Evolutionary conservation across 2,329 filamentous ascomycete genomes (phyloP).

Genomic region (Aspergillus melleus): DNA sequence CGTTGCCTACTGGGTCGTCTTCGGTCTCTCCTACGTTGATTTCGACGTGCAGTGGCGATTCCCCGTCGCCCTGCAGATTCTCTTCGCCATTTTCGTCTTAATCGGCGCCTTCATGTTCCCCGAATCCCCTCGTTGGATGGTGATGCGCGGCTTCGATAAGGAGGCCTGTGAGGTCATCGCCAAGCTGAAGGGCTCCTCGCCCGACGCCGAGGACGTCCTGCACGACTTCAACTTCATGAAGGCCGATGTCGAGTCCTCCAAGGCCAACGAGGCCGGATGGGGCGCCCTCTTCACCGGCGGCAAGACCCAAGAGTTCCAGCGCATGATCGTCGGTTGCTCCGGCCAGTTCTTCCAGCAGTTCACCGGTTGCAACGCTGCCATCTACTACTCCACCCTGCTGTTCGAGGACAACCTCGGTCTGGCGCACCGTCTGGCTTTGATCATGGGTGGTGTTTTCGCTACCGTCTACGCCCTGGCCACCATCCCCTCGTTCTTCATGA

Average conservation of each 20-base stretch:
- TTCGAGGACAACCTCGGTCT: constrained; percentile 43
- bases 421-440: constrained; percentile 18
- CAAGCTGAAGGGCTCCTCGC: constrained; percentile 20
- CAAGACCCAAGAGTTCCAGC: constrained; percentile 34
- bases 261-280: constrained; percentile 29
- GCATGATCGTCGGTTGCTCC: constrained; percentile 30
- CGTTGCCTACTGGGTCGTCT: constrained; percentile 38
- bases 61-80: constrained; percentile 49
- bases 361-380: constrained; percentile 47
- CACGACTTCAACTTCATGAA: constrained; percentile 43
- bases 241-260: constrained; percentile 42
- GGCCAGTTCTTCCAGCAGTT: constrained; percentile 45
- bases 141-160: constrained; percentile 50
- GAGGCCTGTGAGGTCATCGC: constrained; percentile 50
- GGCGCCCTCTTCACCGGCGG: constrained; percentile 28
- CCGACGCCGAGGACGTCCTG: constrained; percentile 39
- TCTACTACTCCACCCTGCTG: constrained; percentile 47
- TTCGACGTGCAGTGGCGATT: constrained; percentile 44
- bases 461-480: constrained; percentile 30
- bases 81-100: constrained; percentile 36
- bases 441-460: constrained; percentile 30
- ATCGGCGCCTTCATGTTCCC: constrained; percentile 39
- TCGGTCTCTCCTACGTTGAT: constrained; percentile 35
- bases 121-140: constrained; percentile 57
- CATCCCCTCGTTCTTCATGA: constrained; percentile 30